Evolutionary conservation across 1,284 basidiomycete species (phyloP).

Genomic region (Fereydounia khargensis): DNA sequence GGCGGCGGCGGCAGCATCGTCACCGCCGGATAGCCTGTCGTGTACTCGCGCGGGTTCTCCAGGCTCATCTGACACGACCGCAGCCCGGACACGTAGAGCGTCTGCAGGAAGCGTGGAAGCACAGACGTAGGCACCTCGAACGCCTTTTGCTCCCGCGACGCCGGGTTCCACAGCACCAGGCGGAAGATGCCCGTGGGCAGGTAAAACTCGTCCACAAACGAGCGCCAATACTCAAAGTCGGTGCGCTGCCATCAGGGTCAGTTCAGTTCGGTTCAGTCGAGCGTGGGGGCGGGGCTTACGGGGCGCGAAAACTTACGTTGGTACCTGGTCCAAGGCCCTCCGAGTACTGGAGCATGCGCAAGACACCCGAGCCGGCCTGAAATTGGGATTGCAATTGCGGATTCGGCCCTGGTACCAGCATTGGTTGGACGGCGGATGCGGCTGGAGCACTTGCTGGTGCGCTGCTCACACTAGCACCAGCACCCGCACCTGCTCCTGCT

Average conservation of each 20-base stretch:
- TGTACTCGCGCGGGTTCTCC: slow-evolving; percentile 33
- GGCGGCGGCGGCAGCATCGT: slow-evolving; percentile 29
- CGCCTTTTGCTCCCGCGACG: slow-evolving; percentile 38
- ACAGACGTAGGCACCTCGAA: slow-evolving; percentile 40
- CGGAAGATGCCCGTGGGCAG: slow-evolving; percentile 28
- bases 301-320: too few relatives aligned
- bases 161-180: slow-evolving; percentile 33
- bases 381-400: slow-evolving; percentile 27
- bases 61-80: slow-evolving; percentile 19
- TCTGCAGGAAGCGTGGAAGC: slow-evolving; percentile 36
- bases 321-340: slow-evolving; percentile 20
- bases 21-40: slow-evolving; percentile 22
- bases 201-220: slow-evolving; percentile 37
- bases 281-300: too few relatives aligned
- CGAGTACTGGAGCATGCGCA: slow-evolving; percentile 31
- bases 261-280: too few relatives aligned
- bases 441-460: slow-evolving; percentile 4
- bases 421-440: slow-evolving; percentile 5
- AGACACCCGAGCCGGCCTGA: slow-evolving; percentile 17
- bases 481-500: too few relatives aligned
- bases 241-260: slow-evolving; percentile 2
- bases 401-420: slow-evolving; percentile 15
- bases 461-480: slow-evolving; percentile 6
- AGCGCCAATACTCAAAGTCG: slow-evolving; percentile 37
- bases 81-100: slow-evolving; percentile 36